Conservation (phyloP, 1,139 yeast genomes). For the Kodamaea fungicola region DNA sequence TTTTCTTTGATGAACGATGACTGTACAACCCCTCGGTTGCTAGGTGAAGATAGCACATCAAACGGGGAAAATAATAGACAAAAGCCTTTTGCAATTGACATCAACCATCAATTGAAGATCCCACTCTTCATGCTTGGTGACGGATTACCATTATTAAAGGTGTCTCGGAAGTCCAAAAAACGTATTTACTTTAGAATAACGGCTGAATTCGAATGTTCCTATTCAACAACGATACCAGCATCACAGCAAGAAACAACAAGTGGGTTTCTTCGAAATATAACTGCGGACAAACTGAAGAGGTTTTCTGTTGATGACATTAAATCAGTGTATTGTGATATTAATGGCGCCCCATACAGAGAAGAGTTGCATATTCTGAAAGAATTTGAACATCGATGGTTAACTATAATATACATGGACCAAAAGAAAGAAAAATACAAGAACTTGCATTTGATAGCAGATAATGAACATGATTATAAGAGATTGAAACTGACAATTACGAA, state of each 20-base stretch:
- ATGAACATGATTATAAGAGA: slow-evolving; percentile 55
- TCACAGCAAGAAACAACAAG: not conserved
- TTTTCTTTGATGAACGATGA: too few relatives aligned
- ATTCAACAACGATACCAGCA: slow-evolving; percentile 10
- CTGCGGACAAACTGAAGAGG: slow-evolving; percentile 20
- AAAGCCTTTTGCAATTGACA: too few relatives aligned
- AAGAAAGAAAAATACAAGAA: slow-evolving; percentile 54
- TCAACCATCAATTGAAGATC: slow-evolving; percentile 10
- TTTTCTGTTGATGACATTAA: slow-evolving; percentile 71
- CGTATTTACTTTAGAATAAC: slow-evolving; percentile 38
- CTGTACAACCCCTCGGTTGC: too few relatives aligned
- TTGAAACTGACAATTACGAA: slow-evolving; percentile 57
- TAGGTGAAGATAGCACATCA: not conserved
- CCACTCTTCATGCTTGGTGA: slow-evolving; percentile 33
- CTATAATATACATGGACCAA: slow-evolving; percentile 65
- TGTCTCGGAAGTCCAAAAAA: slow-evolving; percentile 67
- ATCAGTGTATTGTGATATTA: slow-evolving; percentile 60
- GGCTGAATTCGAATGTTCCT: slow-evolving; percentile 36
- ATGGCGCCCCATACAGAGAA: slow-evolving; percentile 80
- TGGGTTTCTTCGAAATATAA: slow-evolving; percentile 11
- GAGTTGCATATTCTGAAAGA: slow-evolving; percentile 73
- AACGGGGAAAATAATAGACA: not conserved
- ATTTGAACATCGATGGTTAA: slow-evolving; percentile 69
- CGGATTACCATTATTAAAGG: slow-evolving; percentile 52
- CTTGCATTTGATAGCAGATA: slow-evolving; percentile 72